Percentiles rank a stretch among this genome's conserved stretches.
Conservation (phyloP, 1,284 basidiomycete genomes). For the Schizopora paradoxa region DNA sequence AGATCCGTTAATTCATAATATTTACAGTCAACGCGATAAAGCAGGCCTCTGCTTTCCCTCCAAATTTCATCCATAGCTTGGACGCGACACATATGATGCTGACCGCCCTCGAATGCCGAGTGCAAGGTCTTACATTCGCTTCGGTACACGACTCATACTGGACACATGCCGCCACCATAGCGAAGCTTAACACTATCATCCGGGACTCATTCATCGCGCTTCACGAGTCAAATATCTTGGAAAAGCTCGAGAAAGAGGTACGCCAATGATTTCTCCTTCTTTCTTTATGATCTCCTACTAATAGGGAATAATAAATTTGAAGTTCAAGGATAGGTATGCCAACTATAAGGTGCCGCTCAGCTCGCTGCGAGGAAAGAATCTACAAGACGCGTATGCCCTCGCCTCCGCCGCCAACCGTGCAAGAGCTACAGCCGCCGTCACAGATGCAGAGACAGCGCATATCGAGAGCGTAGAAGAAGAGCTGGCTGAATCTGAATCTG, state of each 20-base stretch:
- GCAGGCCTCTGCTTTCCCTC: conserved; percentile 96
- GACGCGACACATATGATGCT: conserved; percentile 99
- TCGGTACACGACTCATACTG: conserved; percentile 99
- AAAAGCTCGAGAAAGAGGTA: conserved; percentile 56
- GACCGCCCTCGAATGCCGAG: conserved; percentile 85
- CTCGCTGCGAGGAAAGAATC: conserved; percentile 35
- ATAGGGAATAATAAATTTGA: not conserved
- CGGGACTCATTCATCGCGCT: conserved; percentile 92
- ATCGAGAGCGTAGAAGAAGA: not conserved
- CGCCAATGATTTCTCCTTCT: conserved; percentile 7
- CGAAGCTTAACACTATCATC: conserved; percentile 86
- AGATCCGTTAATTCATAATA: not conserved
- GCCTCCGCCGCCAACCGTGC: not conserved
- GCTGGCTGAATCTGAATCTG: conserved; percentile 6
- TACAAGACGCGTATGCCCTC: conserved; percentile 17
- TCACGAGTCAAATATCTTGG: conserved; percentile 83
- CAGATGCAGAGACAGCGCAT: conserved; percentile 13
- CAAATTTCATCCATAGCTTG: conserved; percentile 96
- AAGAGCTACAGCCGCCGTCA: not conserved
- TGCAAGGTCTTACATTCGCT: conserved; percentile 64
- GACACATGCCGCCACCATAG: conserved; percentile 90
- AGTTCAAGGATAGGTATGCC: conserved; percentile 79
- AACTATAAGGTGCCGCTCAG: conserved; percentile 68
- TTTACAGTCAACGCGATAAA: conserved; percentile 73
- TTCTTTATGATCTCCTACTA: not conserved